Conservation (phyloP, 805 yeast species). For the Barnettozyma pratensis region DNA sequence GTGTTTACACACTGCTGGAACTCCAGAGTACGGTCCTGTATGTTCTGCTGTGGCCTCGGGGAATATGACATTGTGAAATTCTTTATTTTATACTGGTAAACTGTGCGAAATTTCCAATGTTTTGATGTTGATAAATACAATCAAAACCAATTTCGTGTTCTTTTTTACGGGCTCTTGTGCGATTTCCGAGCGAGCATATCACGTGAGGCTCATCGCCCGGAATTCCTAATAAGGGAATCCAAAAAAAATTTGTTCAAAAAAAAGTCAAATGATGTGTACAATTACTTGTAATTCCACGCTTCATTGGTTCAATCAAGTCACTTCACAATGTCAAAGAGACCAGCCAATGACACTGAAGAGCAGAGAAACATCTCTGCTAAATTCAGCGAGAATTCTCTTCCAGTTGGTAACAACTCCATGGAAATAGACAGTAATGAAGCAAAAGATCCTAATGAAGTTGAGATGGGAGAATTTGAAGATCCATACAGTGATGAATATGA, state of each 20-base stretch:
- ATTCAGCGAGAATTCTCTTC: conserved; percentile 11
- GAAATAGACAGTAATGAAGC: conserved; percentile 24
- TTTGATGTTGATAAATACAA: no score
- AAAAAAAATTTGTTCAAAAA: no score
- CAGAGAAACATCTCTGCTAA: conserved; percentile 24
- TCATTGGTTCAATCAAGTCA: not conserved
- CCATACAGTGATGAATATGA: conserved; percentile 89
- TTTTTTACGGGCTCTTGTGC: no score
- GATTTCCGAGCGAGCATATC: not conserved
- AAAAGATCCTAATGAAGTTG: conserved; percentile 35
- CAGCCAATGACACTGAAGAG: conserved; percentile 15
- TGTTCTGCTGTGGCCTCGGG: conserved; percentile 22
- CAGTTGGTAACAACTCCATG: conserved; percentile 15
- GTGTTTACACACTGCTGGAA: conserved; percentile 87
- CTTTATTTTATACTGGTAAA: no score
- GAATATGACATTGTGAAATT: conserved; percentile 5
- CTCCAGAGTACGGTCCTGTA: conserved; percentile 84
- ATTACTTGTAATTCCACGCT: not conserved
- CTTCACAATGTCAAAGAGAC: conserved; percentile 24
- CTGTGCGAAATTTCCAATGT: no score
- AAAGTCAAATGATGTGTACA: no score
- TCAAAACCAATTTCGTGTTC: no score
- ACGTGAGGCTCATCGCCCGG: conserved; percentile 3
- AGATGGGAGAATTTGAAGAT: conserved; percentile 84
- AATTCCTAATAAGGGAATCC: not conserved